A percentile compares a stretch with the other conserved stretches of the same genome.
Evolutionary conservation across 805 yeast genomes (phyloP).

Genomic region (Cyberlindnera mycetangii): DNA sequence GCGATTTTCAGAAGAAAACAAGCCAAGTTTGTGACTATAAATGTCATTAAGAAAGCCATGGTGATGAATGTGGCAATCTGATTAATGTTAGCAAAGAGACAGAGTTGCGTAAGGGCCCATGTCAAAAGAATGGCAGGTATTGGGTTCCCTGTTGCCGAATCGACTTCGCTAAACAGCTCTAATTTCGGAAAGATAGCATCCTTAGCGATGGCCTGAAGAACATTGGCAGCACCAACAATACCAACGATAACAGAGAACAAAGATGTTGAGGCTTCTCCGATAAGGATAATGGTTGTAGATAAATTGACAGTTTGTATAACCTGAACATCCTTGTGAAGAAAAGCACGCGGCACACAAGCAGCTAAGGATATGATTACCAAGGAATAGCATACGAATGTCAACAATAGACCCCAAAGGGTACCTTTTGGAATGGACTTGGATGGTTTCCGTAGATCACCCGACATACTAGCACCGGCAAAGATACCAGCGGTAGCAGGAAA

Average conservation of each 20-base stretch:
- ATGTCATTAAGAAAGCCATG: conserved; percentile 96
- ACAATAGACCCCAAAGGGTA: conserved; percentile 77
- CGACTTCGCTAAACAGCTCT: conserved; percentile 51
- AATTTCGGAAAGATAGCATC: conserved; percentile 87
- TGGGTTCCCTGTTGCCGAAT: conserved; percentile 51
- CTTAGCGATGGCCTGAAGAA: conserved; percentile 85
- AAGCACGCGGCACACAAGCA: conserved; percentile 70
- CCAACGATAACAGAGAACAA: conserved; percentile 94
- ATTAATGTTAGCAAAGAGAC: conserved; percentile 86
- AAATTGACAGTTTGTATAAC: conserved; percentile 80
- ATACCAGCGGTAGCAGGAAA: conserved; percentile 99
- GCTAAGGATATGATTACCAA: conserved; percentile 84
- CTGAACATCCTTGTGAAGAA: conserved; percentile 76
- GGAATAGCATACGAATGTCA: conserved; percentile 75
- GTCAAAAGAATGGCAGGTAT: conserved; percentile 66
- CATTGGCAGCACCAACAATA: conserved; percentile 90
- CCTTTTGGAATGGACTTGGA: conserved; percentile 90
- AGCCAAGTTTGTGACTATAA: conserved; percentile 89
- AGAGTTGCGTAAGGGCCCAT: conserved; percentile 80
- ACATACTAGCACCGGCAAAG: conserved; percentile 98
- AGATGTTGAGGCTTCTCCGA: conserved; percentile 92
- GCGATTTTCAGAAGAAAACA: conserved; percentile 85
- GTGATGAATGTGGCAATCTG: conserved; percentile 93
- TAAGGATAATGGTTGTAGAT: conserved; percentile 61
- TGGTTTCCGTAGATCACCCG: conserved; percentile 86